Base-by-base conservation (phyloP, 2,329 filamentous ascomycete species). In the Penicillium italicum region DNA sequence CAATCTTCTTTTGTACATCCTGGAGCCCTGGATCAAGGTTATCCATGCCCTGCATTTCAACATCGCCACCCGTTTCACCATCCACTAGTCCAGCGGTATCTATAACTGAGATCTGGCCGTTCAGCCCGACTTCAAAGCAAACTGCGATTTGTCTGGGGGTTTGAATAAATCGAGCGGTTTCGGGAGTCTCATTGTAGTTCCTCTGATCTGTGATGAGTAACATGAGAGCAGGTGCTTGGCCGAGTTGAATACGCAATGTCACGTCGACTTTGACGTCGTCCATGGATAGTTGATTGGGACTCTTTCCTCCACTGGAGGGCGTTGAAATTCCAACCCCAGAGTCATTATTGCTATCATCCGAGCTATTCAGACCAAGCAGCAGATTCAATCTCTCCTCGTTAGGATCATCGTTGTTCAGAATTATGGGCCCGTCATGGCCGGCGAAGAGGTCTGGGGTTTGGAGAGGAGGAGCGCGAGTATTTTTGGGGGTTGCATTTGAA, bases 311-410 rank as follows among this genome's bases (percentile, higher is more conserved):
- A 26, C 44, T 51, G 22, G 49, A 44, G 18, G 37, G 12, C 9
- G 45, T 59, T 20, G 51, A 9, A 33, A 22, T 34, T 46, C 50
- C 51, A 12, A 41, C 42, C 1, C 34, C 34, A 14, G 37, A 28
- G 20, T 34, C 55, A 20, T n/a, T 7, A 8, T 45, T 38, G 40
- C 24, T 30, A 48, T 53, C 31, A 41, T 49, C 30, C 11, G 28
- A 20, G 31, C 51, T 50, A 50, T 2, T 55, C 58, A 22, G 61
- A 22, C 56, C 45, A 24, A 77, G 76, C 18, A 93, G 78, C 12
- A 77, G 79, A 20, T 79, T 74, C 55, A 85, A 82, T 66, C 89
- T 87, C 0, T 77, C 76, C 16, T 74, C 66, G 20, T 69, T 70
- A 4, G 69, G 65, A 37, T 75, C 69, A 26, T 72, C 66, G 50